Percentiles rank a stretch among this genome's conserved stretches.
Evolutionary conservation across 2,329 filamentous ascomycete genomes (phyloP).

Genomic region (Sarocladium strictum): DNA sequence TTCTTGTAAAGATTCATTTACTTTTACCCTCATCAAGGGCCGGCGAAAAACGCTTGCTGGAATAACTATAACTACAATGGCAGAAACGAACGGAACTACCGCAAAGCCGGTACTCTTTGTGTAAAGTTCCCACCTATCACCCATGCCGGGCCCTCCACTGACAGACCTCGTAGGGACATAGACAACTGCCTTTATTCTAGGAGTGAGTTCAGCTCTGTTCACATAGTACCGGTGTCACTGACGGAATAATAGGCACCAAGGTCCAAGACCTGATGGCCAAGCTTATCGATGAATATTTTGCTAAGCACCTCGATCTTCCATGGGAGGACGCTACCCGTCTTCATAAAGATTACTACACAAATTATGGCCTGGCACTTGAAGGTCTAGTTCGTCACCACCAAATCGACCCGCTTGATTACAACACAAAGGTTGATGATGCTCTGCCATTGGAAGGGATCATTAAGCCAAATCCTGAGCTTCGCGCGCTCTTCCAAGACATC

Average conservation of each 20-base stretch:
- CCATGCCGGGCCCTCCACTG: neutral
- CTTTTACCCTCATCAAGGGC: neutral
- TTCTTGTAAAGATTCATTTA: neutral
- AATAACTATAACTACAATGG: neutral
- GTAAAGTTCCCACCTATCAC: constrained; percentile 19
- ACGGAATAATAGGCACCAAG: constrained; percentile 50
- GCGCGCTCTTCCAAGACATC: constrained; percentile 72
- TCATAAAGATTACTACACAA: constrained; percentile 88
- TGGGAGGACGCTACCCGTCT: constrained; percentile 76
- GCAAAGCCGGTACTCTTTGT: constrained; percentile 38
- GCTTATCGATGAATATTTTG: constrained; percentile 64
- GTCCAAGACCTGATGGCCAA: constrained; percentile 86
- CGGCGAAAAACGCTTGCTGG: neutral
- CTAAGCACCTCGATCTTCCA: constrained; percentile 65
- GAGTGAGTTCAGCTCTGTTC: constrained; percentile 47
- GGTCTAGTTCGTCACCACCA: constrained; percentile 90
- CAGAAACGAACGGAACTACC: constrained; percentile 7
- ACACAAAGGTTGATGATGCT: constrained; percentile 89
- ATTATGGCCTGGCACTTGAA: constrained; percentile 95
- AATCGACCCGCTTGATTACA: constrained; percentile 93
- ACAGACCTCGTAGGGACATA: constrained; percentile 69
- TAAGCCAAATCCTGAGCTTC: constrained; percentile 68
- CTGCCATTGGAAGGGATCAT: constrained; percentile 82
- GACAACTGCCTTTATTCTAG: constrained; percentile 96
- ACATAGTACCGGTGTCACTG: neutral